Conservation (phyloP, 495 filamentous ascomycete species). For the Rhypophila decipiens region DNA sequence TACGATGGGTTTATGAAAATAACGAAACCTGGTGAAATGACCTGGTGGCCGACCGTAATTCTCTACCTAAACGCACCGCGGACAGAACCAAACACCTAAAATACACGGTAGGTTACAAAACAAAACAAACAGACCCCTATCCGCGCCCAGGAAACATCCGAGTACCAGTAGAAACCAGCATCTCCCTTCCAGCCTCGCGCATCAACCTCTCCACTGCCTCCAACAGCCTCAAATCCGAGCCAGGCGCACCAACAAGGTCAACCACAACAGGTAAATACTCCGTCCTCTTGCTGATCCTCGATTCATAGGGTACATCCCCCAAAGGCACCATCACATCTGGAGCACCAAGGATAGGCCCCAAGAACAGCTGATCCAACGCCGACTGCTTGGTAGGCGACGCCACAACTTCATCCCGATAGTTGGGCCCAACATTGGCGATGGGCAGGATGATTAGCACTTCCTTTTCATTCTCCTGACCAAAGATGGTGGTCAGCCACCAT, state of each 20-base stretch:
- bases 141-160: no score
- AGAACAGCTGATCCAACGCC: neutral
- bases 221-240: neutral
- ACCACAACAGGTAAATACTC: neutral
- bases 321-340: neutral
- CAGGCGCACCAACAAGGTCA: neutral
- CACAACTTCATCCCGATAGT: neutral
- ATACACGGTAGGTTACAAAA: no score
- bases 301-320: neutral
- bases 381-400: neutral
- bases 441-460: neutral
- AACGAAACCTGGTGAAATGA: no score
- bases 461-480: neutral
- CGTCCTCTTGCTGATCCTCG: neutral
- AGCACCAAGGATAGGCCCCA: neutral
- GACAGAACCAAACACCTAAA: no score
- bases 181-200: neutral
- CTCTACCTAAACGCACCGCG: no score
- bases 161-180: no score
- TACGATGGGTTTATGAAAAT: no score
- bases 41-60: no score
- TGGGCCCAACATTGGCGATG: neutral
- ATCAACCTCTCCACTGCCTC: neutral
- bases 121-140: no score
- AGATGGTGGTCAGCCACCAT: neutral